Conservation (phyloP, 352 stramenopile genomes). For the Globisporangium perplexum region DNA sequence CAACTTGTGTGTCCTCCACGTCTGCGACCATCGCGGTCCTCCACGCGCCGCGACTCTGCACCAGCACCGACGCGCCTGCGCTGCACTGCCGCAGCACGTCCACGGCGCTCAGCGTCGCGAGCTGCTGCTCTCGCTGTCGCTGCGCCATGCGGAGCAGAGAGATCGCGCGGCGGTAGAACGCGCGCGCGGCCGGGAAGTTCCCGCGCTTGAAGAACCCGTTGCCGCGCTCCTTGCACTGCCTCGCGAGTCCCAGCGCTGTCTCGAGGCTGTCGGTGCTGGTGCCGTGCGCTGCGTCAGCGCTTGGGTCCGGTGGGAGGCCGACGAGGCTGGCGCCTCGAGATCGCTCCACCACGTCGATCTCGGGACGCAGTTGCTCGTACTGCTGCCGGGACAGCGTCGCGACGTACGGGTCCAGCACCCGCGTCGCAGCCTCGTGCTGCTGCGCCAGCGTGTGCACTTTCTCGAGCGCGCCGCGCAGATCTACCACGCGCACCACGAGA, state of each 20-base stretch:
- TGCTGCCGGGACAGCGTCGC: constrained; percentile 37
- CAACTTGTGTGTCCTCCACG: constrained; percentile 32
- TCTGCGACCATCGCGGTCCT: constrained; percentile 64
- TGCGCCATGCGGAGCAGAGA: constrained; percentile 39
- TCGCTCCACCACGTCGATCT: constrained; percentile 52
- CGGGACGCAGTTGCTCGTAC: constrained; percentile 23
- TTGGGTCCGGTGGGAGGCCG: constrained; percentile 26
- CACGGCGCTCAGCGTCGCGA: constrained; percentile 22
- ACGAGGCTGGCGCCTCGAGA: constrained; percentile 39
- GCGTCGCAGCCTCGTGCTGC: constrained; percentile 22
- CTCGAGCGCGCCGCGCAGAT: constrained; percentile 57
- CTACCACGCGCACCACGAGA: constrained; percentile 24
- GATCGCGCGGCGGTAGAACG: constrained; percentile 62
- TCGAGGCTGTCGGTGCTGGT: constrained; percentile 2
- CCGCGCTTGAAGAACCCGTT: constrained; percentile 61
- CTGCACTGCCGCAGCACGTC: constrained; percentile 34
- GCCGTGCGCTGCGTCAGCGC: constrained; percentile 12
- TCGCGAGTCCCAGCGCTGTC: constrained; percentile 16
- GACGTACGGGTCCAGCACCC: constrained; percentile 39
- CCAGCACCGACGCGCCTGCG: constrained; percentile 51
- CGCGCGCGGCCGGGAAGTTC: constrained; percentile 46
- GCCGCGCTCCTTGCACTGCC: constrained; percentile 38
- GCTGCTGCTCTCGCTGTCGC: constrained; percentile 32
- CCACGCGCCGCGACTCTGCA: constrained; percentile 24
- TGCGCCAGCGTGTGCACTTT: constrained; percentile 32